Base-by-base conservation (phyloP, 257 asterid species). In the Solanum sparsipilum region DNA sequence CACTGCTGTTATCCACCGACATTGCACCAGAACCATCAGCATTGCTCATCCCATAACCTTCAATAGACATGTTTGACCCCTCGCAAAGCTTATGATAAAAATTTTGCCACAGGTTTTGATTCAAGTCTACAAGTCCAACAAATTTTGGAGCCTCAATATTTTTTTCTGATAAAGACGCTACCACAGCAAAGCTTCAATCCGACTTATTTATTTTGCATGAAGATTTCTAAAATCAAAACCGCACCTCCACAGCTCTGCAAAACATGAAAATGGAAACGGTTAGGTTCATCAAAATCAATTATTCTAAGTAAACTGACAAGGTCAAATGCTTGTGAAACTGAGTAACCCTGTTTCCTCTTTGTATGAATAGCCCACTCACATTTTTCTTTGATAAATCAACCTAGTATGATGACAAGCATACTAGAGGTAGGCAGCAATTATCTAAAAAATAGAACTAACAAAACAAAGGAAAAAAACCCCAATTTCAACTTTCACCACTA, bases 1-100 rank as follows among this genome's bases (percentile, higher is more conserved):
- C 97, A 88, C 99, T 96, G 91, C 99, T 96, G 92, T 95, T 95
- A 89, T 93, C 98, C 92, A 94, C 81, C 0, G 98, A 94, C 98
- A 96, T 96, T 74, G 98, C 97, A 89, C 94, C 96, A 25, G 99
- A 96, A 46, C 98, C 98, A 86, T 96, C 99, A n/a, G 96, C 98
- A 74, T 90, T 95, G 94, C 97, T 95, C 97, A 95, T 96, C 88
- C 94, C 96, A 52, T 89, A 95, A 92, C 99, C 95, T 73, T 96
- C 99, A 3, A 91, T 88, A 1, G 99, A 96, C 98, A 96, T 93
- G 91, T 94, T 91, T 39, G 99, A 94, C 25, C 98, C 98, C 93
- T 96, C 98, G 9, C 94, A 89, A 70, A 96, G 97, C 93, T 95
- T 96, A 91, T 91, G 96, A 91, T 95, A 93, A 89, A 95, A 44